Conservation (phyloP, 176 grass and related monocot genomes). For the Thinopyrum elongatum region DNA sequence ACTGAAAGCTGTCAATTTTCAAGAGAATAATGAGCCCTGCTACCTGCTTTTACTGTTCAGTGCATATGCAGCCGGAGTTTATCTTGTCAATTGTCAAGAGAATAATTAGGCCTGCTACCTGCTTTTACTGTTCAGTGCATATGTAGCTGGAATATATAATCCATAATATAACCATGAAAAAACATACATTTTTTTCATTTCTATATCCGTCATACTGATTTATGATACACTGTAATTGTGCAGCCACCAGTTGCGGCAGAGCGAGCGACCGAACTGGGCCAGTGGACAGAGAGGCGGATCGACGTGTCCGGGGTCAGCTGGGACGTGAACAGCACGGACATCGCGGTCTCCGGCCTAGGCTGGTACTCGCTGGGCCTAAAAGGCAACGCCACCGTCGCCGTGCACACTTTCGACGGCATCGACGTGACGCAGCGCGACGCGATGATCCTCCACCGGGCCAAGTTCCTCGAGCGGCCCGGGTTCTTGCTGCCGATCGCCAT, state of each 20-base stretch:
- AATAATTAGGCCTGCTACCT: not conserved
- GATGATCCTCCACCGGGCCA: conserved; percentile 78
- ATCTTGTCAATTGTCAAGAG: not conserved
- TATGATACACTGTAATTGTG: not conserved
- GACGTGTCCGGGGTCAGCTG: conserved; percentile 71
- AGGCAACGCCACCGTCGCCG: conserved; percentile 52
- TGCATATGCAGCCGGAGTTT: conserved; percentile 17
- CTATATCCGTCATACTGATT: conserved; percentile 27
- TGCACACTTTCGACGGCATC: conserved; percentile 81
- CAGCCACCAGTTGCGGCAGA: conserved; percentile 74
- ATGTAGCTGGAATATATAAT: not conserved
- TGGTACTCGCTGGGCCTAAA: conserved; percentile 92
- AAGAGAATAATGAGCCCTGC: not conserved
- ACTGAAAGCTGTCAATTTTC: not conserved
- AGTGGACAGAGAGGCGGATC: conserved; percentile 57
- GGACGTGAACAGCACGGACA: conserved; percentile 75
- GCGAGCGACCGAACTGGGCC: conserved; percentile 51
- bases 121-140: not conserved
- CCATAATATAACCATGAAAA: not conserved
- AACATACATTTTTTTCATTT: not conserved
- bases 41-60: not conserved
- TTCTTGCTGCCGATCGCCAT: conserved; percentile 81
- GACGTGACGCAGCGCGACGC: conserved; percentile 74
- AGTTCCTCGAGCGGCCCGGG: conserved; percentile 67
- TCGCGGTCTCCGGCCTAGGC: conserved; percentile 70